These are phyloP conservation scores for Cladobotryum protrusum DNA, from an alignment of 2,329 filamentous ascomycete genomes.

Conservation along the genomic window DNA sequence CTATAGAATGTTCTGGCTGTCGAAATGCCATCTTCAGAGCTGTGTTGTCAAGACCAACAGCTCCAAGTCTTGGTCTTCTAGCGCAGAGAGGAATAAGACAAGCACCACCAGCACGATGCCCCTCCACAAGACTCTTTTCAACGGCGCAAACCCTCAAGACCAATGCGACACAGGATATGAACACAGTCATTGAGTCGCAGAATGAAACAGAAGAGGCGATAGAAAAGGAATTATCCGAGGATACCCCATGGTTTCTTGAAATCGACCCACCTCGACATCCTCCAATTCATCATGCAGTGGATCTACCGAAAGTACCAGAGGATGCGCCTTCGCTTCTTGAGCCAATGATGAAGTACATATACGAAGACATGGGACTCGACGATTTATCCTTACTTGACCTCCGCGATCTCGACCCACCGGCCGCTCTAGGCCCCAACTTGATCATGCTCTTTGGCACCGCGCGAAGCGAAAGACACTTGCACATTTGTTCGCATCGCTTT, in stretches of 20 bases:
- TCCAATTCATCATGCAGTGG: constrained; percentile 39
- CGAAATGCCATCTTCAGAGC: constrained; percentile 25
- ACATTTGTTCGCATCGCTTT: constrained; percentile 83
- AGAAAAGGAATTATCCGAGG: constrained; percentile 28
- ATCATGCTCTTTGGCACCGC: constrained; percentile 92
- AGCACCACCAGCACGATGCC: constrained; percentile 4
- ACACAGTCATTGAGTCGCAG: not conserved
- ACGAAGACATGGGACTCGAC: constrained; percentile 80
- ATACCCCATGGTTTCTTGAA: constrained; percentile 80
- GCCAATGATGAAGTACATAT: constrained; percentile 69
- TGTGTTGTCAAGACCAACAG: constrained; percentile 18
- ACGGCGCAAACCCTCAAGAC: constrained; percentile 7
- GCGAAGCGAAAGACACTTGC: constrained; percentile 86
- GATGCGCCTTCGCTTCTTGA: constrained; percentile 65
- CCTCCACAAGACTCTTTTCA: constrained; percentile 18
- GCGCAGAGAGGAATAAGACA: constrained; percentile 15
- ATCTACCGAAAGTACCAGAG: constrained; percentile 52
- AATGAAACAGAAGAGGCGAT: constrained; percentile 5
- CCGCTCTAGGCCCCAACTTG: constrained; percentile 79
- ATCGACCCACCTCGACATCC: constrained; percentile 54
- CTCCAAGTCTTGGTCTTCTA: constrained; percentile 19
- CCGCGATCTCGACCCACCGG: constrained; percentile 74
- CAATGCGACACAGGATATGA: not conserved
- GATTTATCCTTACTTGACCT: constrained; percentile 76
- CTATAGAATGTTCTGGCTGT: constrained; percentile 26